phyloP scores from a whole-genome alignment of 345 rosid species.

The Citrus trifoliata region DNA sequence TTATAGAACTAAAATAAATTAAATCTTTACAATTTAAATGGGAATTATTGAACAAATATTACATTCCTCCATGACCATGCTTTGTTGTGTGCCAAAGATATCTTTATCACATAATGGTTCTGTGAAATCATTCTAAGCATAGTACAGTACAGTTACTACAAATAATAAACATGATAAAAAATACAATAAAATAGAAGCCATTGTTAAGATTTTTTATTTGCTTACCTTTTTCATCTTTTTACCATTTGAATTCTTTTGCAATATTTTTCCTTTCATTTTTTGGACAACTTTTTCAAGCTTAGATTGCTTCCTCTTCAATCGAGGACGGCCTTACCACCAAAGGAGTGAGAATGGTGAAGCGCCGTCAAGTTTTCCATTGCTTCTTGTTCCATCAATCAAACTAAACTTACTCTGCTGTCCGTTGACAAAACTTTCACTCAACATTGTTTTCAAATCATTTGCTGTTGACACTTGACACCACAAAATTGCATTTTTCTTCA shows the following conservation, averaged over 20 bases:
- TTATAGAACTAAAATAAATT: too few relatives aligned
- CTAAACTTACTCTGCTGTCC: too few relatives aligned
- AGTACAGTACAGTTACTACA: too few relatives aligned
- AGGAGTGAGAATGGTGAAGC: not conserved
- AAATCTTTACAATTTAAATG: too few relatives aligned
- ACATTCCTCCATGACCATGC: too few relatives aligned
- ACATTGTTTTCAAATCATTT: not conserved
- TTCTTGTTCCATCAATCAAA: not conserved
- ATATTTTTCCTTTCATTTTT: not conserved
- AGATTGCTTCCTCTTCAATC: not conserved
- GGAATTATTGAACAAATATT: too few relatives aligned
- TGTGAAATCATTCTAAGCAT: too few relatives aligned
- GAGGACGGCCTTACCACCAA: not conserved
- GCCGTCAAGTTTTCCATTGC: not conserved
- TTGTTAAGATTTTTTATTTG: not conserved
- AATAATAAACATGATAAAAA: too few relatives aligned
- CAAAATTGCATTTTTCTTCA: not conserved
- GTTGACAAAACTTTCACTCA: not conserved
- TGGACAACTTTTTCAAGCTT: not conserved
- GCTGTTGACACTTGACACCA: not conserved
- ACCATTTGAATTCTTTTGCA: too few relatives aligned
- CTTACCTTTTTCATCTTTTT: not conserved
- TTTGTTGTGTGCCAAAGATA: too few relatives aligned
- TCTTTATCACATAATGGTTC: too few relatives aligned
- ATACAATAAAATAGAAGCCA: too few relatives aligned